Conservation (phyloP, 2,329 filamentous ascomycete species). For the Trichoderma hamatum region DNA sequence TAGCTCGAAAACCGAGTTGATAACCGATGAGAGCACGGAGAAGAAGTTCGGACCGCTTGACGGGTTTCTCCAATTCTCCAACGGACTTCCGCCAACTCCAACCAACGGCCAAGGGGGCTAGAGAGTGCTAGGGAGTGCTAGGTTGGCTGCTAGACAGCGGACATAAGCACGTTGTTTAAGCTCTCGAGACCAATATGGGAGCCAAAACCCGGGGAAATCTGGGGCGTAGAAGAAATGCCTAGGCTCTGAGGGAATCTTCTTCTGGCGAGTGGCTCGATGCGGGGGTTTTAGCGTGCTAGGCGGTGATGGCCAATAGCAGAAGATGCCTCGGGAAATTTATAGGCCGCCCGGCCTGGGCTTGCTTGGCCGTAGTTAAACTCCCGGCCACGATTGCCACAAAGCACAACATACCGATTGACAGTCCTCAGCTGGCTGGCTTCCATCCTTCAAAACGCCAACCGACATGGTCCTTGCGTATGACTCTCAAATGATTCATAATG, state of each 20-base stretch:
- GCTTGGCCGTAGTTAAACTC: not conserved
- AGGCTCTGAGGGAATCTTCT: not conserved
- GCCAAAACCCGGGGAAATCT: constrained; percentile 15
- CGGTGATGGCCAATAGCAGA: not conserved
- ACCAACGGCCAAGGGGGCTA: not conserved
- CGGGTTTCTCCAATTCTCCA: constrained; percentile 5
- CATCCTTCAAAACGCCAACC: not conserved
- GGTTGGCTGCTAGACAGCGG: not conserved
- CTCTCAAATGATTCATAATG: not conserved
- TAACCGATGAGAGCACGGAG: not conserved
- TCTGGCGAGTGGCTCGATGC: not conserved
- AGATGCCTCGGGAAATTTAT: constrained; percentile 21
- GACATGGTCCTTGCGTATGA: not conserved
- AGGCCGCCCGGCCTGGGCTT: not conserved
- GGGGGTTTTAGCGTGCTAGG: not conserved
- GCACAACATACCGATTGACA: too few species aligned
- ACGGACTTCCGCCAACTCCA: not conserved
- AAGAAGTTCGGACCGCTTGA: not conserved
- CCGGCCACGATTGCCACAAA: not conserved
- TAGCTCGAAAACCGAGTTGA: not conserved
- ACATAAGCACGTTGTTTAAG: constrained; percentile 8
- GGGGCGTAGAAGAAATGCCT: not conserved
- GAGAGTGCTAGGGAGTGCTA: constrained; percentile 11
- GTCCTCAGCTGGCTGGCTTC: not conserved
- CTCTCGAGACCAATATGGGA: constrained; percentile 2